Percentiles rank a stretch among this genome's conserved stretches.
Conservation (phyloP, 208 protist species). For the Jaenimonas drosophilae region DNA sequence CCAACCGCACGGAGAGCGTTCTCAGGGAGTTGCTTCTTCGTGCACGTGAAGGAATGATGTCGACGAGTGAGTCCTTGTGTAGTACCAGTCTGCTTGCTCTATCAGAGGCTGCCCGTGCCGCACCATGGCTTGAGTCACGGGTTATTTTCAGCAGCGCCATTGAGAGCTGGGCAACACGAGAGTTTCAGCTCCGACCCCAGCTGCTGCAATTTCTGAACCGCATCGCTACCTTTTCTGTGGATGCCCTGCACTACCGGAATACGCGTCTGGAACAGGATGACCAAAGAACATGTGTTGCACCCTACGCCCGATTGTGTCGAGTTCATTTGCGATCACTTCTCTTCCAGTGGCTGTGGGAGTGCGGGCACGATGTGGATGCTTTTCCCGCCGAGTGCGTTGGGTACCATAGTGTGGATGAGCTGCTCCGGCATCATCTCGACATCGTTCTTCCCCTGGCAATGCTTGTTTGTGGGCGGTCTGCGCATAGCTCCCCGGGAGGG, state of each 20-base stretch:
- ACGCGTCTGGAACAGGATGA: too few species aligned
- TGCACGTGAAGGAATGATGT: constrained; percentile 42
- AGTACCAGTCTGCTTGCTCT: constrained; percentile 58
- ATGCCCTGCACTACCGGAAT: too few species aligned
- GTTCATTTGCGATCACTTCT: constrained; percentile 26
- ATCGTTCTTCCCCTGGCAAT: constrained; percentile 35
- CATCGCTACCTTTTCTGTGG: too few species aligned
- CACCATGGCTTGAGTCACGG: constrained; percentile 29
- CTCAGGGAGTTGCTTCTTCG: constrained; percentile 42
- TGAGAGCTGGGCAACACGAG: constrained; percentile 62
- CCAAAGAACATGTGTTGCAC: too few species aligned
- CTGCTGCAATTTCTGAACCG: constrained; percentile 42
- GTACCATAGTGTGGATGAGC: constrained; percentile 14
- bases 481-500: not conserved
- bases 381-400: constrained; percentile 57
- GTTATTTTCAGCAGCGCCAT: constrained; percentile 63
- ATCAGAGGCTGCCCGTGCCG: constrained; percentile 36
- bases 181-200: constrained; percentile 30
- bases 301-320: constrained; percentile 22
- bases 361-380: constrained; percentile 45
- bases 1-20: constrained; percentile 17
- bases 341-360: constrained; percentile 61
- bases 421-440: constrained; percentile 13
- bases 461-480: constrained; percentile 19
- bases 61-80: constrained; percentile 25